Evolutionary conservation across 768 basidiomycete species (phyloP).

Genomic region (Boletus rufocinnamomeus): DNA sequence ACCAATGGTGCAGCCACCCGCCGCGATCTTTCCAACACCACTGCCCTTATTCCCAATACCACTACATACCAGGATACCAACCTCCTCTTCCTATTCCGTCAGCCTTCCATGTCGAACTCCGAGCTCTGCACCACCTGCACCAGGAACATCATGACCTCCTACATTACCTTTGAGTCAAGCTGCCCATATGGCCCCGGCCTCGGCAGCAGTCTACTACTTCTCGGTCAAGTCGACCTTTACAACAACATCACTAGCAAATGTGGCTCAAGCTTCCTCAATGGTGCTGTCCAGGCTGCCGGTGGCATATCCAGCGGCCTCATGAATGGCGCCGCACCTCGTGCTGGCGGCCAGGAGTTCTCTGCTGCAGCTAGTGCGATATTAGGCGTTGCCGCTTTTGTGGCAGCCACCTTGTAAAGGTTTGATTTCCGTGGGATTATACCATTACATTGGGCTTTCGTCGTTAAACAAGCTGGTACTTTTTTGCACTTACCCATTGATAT

Average conservation of each 20-base stretch:
- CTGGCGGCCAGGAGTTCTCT: slow-evolving; percentile 28
- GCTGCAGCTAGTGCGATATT: slow-evolving; percentile 35
- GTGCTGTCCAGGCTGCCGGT: slow-evolving; percentile 70
- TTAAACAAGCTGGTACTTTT: slow-evolving; percentile 27
- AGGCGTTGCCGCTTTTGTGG: slow-evolving; percentile 36
- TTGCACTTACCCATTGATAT: slow-evolving; percentile 13
- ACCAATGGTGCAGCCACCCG: slow-evolving; percentile 21
- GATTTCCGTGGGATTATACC: slow-evolving; percentile 19
- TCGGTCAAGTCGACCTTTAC: slow-evolving; percentile 69
- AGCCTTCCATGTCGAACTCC: slow-evolving; percentile 46
- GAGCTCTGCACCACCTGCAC: slow-evolving; percentile 83
- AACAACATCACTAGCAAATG: slow-evolving; percentile 60
- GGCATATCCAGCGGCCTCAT: slow-evolving; percentile 44
- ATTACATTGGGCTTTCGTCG: slow-evolving; percentile 20
- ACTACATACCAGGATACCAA: slow-evolving; percentile 57
- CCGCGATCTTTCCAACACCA: slow-evolving; percentile 33
- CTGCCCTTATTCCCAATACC: slow-evolving; percentile 49
- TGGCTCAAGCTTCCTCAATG: slow-evolving; percentile 67
- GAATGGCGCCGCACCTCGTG: slow-evolving; percentile 31
- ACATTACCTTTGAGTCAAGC: slow-evolving; percentile 72
- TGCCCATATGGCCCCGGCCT: slow-evolving; percentile 80
- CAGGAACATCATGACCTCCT: slow-evolving; percentile 70
- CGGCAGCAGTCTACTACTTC: slow-evolving; percentile 59
- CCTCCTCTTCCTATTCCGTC: slow-evolving; percentile 81
- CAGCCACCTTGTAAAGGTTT: slow-evolving; percentile 29